These are phyloP conservation scores for Capronia epimyces DNA, from an alignment of 2,329 filamentous ascomycete genomes.

Conservation along the genomic window DNA sequence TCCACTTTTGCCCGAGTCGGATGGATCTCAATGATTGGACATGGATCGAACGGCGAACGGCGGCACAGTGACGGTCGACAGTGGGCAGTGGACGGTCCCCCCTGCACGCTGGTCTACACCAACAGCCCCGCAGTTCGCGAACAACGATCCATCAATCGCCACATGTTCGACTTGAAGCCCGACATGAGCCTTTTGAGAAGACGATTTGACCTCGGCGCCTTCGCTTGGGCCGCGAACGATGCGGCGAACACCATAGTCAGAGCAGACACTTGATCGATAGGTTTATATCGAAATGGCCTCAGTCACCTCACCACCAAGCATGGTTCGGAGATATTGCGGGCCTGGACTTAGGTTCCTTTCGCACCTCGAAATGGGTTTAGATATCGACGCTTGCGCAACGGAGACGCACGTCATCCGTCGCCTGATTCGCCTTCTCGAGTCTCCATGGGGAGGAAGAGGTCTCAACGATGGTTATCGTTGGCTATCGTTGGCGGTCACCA, in stretches of 20 bases:
- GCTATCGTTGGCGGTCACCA: not conserved
- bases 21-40: not conserved
- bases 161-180: not conserved
- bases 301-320: not conserved
- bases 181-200: not conserved
- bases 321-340: not conserved
- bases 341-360: not conserved
- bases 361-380: not conserved
- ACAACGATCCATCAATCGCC: not conserved
- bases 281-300: not conserved
- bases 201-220: no score
- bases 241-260: not conserved
- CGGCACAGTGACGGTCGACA: not conserved
- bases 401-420: conserved; percentile 13
- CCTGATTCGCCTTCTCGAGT: conserved; percentile 1
- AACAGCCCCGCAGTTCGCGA: conserved; percentile 2
- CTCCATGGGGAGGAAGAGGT: not conserved
- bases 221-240: no score
- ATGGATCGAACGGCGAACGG: not conserved
- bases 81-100: no score
- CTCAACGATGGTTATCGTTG: not conserved
- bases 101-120: no score
- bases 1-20: not conserved
- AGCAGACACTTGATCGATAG: not conserved
- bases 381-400: conserved; percentile 13